Evolutionary conservation across 306 rosid genomes (phyloP).

Genomic region (Arachis hypogaea): DNA sequence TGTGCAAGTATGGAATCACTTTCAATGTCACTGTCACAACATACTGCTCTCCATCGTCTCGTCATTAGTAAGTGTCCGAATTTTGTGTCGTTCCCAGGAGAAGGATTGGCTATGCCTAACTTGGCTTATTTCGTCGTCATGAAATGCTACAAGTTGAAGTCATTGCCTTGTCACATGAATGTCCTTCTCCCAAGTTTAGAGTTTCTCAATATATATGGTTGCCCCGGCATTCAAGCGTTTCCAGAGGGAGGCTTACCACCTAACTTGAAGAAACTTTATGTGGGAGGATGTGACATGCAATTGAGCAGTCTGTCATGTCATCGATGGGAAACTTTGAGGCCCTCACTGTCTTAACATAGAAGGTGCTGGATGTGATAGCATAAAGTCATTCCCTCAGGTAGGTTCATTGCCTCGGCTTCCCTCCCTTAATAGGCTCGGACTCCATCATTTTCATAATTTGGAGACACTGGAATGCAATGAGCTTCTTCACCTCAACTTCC

Average conservation of each 20-base stretch:
- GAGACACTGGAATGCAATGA: not conserved
- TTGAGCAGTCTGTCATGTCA: not conserved
- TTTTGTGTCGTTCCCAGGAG: no score
- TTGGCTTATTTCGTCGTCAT: not conserved
- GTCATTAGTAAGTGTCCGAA: no score
- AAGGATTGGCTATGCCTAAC: no score
- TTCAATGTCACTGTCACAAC: not conserved
- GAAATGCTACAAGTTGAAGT: not conserved
- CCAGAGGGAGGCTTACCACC: not conserved
- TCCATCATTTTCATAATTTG: rapidly evolving
- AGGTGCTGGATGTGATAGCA: not conserved
- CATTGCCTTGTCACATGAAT: not conserved
- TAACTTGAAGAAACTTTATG: not conserved
- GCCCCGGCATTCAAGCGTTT: not conserved
- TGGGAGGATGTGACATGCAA: not conserved
- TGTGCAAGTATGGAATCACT: not conserved
- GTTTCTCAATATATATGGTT: not conserved
- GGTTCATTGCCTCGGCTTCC: constrained; percentile 21
- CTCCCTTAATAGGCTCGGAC: not conserved
- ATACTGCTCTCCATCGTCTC: not conserved
- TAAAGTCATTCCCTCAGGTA: not conserved
- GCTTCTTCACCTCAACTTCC: no score
- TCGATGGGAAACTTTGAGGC: not conserved
- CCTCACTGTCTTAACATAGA: not conserved
- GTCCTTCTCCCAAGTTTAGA: not conserved